Evolutionary conservation across 208 protist species (phyloP).

Genomic region (Crithidia acanthocephali): DNA sequence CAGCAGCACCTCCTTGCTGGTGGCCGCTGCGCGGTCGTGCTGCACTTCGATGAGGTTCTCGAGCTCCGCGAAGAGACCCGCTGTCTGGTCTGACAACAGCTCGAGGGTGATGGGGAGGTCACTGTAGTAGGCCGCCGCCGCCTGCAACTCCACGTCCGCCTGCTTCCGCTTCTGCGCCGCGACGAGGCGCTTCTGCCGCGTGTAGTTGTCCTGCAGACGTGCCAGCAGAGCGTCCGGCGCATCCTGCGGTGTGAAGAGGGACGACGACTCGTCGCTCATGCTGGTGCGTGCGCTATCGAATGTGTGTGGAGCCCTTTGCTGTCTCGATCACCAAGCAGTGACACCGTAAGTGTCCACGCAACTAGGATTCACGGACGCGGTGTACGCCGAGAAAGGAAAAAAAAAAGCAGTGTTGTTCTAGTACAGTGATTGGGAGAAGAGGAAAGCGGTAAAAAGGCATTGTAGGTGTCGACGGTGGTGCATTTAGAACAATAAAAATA

Average conservation of each 20-base stretch:
- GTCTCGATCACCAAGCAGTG: too few relatives aligned
- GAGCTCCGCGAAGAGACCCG: conserved; percentile 67
- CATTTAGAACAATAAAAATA: too few relatives aligned
- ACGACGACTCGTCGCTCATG: neutral
- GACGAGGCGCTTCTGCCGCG: conserved; percentile 42
- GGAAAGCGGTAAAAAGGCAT: too few relatives aligned
- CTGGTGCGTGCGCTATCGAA: neutral
- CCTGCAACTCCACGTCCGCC: conserved; percentile 42
- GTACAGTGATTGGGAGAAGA: too few relatives aligned
- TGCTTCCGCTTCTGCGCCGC: conserved; percentile 45
- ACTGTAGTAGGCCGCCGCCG: conserved; percentile 46
- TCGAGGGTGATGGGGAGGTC: conserved; percentile 63
- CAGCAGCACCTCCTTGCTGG: conserved; percentile 30
- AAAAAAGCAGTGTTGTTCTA: too few relatives aligned
- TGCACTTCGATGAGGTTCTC: conserved; percentile 24
- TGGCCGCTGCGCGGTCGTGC: neutral
- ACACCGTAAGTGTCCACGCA: too few relatives aligned
- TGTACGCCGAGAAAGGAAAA: too few relatives aligned
- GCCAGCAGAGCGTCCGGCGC: conserved; percentile 27
- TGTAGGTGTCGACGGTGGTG: too few relatives aligned
- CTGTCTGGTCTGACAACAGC: conserved; percentile 71
- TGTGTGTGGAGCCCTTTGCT: neutral
- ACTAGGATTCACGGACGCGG: too few relatives aligned
- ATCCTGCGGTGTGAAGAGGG: neutral
- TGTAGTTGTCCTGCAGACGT: conserved; percentile 62